Conservation (phyloP, 1,139 yeast species). For the Geotrichum histeridarum region DNA sequence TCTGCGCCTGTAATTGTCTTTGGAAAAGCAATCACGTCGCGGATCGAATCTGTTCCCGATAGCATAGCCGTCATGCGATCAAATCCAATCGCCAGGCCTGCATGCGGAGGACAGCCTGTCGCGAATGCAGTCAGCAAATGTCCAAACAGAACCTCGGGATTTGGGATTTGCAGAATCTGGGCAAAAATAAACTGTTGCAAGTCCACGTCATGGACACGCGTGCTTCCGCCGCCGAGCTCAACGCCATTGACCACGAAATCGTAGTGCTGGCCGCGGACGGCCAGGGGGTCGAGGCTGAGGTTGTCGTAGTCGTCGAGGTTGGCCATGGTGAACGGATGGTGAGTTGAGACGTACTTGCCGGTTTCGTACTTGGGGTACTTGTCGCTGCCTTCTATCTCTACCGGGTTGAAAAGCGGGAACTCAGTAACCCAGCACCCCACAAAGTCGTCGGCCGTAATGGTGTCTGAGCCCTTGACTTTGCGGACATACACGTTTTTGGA, state of each 20-base stretch:
- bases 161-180: conserved; percentile 32
- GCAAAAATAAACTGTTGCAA: conserved; percentile 61
- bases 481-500: conserved; percentile 20
- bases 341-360: conserved; percentile 59
- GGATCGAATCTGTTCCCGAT: conserved; percentile 63
- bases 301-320: conserved; percentile 59
- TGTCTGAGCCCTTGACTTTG: conserved; percentile 19
- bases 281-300: conserved; percentile 51
- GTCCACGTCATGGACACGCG: conserved; percentile 83
- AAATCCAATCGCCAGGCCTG: conserved; percentile 92
- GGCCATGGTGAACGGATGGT: conserved; percentile 96
- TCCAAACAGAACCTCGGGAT: conserved; percentile 68
- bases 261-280: conserved; percentile 86
- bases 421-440: conserved; percentile 84
- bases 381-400: conserved; percentile 40
- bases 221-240: conserved; percentile 95
- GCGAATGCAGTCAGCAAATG: conserved; percentile 76
- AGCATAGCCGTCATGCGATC: conserved; percentile 92
- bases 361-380: conserved; percentile 59
- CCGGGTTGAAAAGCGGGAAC: conserved; percentile 85
- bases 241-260: conserved; percentile 92
- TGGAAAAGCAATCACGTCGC: conserved; percentile 96
- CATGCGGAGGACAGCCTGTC: conserved; percentile 98
- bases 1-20: conserved; percentile 86
- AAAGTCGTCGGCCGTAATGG: conserved; percentile 37